A percentile compares a stretch with the other conserved stretches of the same genome.
Evolutionary conservation across 176 grass and related monocot genomes (phyloP).

Genomic region (Oryza meyeriana): DNA sequence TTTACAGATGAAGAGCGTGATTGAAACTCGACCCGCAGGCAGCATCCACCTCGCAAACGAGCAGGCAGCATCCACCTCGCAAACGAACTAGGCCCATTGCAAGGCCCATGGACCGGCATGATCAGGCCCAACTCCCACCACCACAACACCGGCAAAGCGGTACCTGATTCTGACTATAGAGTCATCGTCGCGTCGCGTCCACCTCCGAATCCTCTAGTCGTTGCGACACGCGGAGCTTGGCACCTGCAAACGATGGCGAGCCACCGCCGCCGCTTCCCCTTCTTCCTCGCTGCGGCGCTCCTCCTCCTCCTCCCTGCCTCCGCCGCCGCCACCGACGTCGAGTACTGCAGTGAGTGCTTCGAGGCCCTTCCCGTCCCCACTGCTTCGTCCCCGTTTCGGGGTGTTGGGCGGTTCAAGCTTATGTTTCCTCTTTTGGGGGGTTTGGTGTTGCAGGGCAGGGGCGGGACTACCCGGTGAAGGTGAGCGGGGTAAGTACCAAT

Average conservation of each 20-base stretch:
- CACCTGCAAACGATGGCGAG: constrained; percentile 26
- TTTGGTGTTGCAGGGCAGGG: constrained; percentile 39
- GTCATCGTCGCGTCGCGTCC: neutral
- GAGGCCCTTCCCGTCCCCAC: neutral
- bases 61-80: neutral
- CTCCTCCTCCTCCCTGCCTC: constrained; percentile 24
- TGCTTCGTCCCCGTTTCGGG: neutral
- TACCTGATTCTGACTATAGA: no score
- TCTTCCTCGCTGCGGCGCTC: neutral
- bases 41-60: no score
- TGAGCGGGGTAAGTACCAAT: constrained; percentile 41
- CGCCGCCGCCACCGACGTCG: constrained; percentile 33
- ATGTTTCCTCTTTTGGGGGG: neutral
- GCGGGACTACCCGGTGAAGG: constrained; percentile 60
- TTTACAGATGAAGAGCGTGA: no score
- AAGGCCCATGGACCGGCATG: neutral
- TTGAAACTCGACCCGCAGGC: no score
- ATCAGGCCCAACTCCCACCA: neutral
- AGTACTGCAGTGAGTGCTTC: constrained; percentile 53
- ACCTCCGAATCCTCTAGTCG: neutral
- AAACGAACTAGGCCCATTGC: neutral
- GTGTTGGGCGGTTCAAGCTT: neutral
- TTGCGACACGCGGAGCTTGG: neutral
- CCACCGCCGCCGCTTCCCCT: neutral
- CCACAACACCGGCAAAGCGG: neutral